phyloP scores from a whole-genome alignment of 202 grass and related monocot species.

The Digitaria exilis region DNA sequence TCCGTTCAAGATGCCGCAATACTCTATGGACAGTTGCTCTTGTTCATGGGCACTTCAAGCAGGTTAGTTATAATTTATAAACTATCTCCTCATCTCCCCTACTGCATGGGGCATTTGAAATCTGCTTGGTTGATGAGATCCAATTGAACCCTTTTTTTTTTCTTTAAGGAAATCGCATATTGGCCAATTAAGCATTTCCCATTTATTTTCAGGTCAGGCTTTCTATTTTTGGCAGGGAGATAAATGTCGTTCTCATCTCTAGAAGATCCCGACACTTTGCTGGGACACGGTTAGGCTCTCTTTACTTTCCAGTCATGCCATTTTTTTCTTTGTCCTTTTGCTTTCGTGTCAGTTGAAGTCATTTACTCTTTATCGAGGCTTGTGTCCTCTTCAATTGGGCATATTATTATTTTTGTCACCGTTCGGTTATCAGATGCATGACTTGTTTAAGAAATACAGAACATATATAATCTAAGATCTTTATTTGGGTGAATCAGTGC shows the following conservation, averaged over 20 bases:
- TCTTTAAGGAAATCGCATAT: conserved; percentile 6
- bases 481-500: conserved; percentile 34
- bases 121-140: background rate
- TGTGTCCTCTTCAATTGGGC: conserved; percentile 5
- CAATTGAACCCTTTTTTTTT: background rate
- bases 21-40: conserved; percentile 92
- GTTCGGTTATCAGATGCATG: conserved; percentile 20
- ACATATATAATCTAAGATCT: background rate
- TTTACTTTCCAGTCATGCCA: conserved; percentile 22
- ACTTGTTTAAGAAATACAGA: conserved; percentile 2
- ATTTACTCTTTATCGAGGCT: background rate
- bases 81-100: background rate
- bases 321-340: conserved; percentile 22
- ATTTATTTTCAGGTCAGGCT: conserved; percentile 65
- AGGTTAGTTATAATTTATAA: conserved; percentile 52
- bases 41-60: conserved; percentile 97
- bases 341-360: background rate
- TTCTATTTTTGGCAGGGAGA: conserved; percentile 86
- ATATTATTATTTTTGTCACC: background rate
- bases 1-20: conserved; percentile 85
- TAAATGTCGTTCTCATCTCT: conserved; percentile 75
- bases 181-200: conserved; percentile 11
- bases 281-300: conserved; percentile 79
- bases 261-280: conserved; percentile 98
- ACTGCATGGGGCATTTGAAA: background rate